These are phyloP conservation scores for Scolecobasidium constrictum DNA, from an alignment of 2,329 filamentous ascomycete species.

Conservation along the genomic window DNA sequence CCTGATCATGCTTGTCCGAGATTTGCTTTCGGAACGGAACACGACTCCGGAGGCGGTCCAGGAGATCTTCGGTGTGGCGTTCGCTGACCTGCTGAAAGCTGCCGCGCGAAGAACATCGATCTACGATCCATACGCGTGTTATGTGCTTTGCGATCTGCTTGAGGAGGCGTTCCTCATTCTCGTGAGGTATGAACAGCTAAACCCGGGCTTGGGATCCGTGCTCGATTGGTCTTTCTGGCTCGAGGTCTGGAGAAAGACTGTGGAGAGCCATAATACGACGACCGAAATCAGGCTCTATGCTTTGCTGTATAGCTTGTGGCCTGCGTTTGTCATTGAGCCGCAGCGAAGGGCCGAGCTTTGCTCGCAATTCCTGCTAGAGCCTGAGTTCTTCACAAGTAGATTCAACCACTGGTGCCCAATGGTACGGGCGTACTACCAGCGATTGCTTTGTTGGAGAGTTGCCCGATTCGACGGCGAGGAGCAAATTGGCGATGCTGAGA, in stretches of 20 bases:
- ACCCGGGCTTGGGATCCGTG: conserved; percentile 32
- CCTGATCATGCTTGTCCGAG: conserved; percentile 68
- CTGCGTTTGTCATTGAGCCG: conserved; percentile 54
- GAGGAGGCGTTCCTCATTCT: conserved; percentile 68
- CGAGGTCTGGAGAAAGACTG: conserved; percentile 65
- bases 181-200: conserved; percentile 46
- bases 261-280: conserved; percentile 77
- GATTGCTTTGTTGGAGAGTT: conserved; percentile 79
- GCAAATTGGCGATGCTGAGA: conserved; percentile 52
- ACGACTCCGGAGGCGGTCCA: conserved; percentile 38
- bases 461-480: conserved; percentile 62
- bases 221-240: conserved; percentile 82
- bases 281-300: conserved; percentile 78
- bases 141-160: conserved; percentile 82
- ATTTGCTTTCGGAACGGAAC: conserved; percentile 59
- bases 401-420: conserved; percentile 96
- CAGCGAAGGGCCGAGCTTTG: conserved; percentile 60
- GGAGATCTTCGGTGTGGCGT: conserved; percentile 65
- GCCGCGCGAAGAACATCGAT: conserved; percentile 65
- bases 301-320: conserved; percentile 73
- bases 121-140: conserved; percentile 66
- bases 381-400: conserved; percentile 64
- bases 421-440: conserved; percentile 89
- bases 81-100: conserved; percentile 62
- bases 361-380: conserved; percentile 62